Percentiles rank a stretch among this genome's conserved stretches.
phyloP scores from a whole-genome alignment of 148 eudicot genomes.

The Nepenthes mirabilis region DNA sequence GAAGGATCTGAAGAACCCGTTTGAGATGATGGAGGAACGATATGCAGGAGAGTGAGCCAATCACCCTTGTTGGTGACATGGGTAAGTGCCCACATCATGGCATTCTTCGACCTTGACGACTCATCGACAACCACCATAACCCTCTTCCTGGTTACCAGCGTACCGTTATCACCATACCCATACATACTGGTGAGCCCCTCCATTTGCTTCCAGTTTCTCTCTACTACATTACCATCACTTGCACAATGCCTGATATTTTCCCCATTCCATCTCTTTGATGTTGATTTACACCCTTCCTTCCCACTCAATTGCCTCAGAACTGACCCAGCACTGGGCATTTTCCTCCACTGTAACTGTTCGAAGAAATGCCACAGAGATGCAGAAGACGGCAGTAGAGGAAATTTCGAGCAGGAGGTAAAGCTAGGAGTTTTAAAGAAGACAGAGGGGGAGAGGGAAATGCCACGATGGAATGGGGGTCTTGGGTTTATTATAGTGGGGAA shows the following conservation, averaged over 20 bases:
- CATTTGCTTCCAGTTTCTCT: conserved; percentile 39
- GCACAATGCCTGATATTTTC: too few relatives aligned
- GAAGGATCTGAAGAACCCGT: conserved; percentile 2
- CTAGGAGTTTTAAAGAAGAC: too few relatives aligned
- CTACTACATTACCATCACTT: neutral
- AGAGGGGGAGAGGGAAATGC: too few relatives aligned
- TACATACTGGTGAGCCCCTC: conserved; percentile 26
- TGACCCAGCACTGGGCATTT: conserved; percentile 29
- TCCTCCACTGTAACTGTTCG: neutral
- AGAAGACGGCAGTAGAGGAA: too few relatives aligned
- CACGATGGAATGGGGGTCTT: too few relatives aligned
- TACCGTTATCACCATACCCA: conserved; percentile 1
- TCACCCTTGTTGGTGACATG: conserved; percentile 77
- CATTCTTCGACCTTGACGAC: conserved; percentile 56
- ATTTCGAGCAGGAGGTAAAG: too few relatives aligned
- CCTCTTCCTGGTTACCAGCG: conserved; percentile 39
- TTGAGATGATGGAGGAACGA: neutral
- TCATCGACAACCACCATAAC: conserved; percentile 87
- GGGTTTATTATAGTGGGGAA: too few relatives aligned
- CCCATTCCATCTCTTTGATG: conserved; percentile 50
- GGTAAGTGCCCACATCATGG: conserved; percentile 84
- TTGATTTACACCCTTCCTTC: conserved; percentile 48
- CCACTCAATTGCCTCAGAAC: conserved; percentile 63
- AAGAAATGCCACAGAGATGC: too few relatives aligned
- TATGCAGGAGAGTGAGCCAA: conserved; percentile 58